Percentiles rank a stretch among this genome's conserved stretches.
Conservation (phyloP, 129 eudicot species). For the Rutidosis leptorrhynchoides region DNA sequence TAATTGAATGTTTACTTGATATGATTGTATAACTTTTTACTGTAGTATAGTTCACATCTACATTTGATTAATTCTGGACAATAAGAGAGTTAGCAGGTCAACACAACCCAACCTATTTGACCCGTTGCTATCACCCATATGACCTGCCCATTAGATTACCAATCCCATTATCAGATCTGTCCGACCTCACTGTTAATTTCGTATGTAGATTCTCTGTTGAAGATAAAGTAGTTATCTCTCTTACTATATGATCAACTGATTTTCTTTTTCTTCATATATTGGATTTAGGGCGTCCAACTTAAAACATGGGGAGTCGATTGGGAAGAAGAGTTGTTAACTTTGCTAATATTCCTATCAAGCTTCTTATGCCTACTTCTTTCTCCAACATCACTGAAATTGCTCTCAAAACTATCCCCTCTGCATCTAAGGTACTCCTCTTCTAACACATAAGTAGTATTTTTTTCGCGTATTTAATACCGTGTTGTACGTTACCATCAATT, state of each 20-base stretch:
- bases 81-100: background rate
- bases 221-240: background rate
- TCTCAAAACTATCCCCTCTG: conserved; percentile 95
- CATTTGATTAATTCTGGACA: too few species aligned
- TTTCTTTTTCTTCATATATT: background rate
- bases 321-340: conserved; percentile 80
- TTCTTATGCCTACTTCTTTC: conserved; percentile 87
- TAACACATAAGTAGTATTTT: background rate
- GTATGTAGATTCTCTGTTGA: background rate
- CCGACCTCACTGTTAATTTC: background rate
- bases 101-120: background rate
- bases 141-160: background rate
- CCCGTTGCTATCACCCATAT: background rate
- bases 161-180: background rate
- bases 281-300: conserved; percentile 11
- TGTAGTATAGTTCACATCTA: too few species aligned
- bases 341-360: conserved; percentile 87
- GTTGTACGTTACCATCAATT: background rate
- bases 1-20: too few species aligned
- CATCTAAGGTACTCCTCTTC: conserved; percentile 63
- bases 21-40: too few species aligned
- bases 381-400: conserved; percentile 82
- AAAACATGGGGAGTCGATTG: conserved; percentile 71
- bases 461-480: background rate
- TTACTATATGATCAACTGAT: background rate